phyloP scores from a whole-genome alignment of 306 rosid species.

The Cajanus cajan region DNA sequence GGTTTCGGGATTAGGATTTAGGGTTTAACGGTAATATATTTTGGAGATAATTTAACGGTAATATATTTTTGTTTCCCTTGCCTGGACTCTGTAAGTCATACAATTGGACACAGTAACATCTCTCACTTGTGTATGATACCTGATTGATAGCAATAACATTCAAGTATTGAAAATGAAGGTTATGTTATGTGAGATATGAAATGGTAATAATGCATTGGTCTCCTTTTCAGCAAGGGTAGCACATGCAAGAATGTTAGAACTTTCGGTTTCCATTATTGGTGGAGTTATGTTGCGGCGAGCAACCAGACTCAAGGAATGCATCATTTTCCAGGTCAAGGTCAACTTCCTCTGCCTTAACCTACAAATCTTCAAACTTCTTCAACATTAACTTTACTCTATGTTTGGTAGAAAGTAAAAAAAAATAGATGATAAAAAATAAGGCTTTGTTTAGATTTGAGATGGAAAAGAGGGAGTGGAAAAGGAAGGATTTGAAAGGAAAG shows the following conservation, averaged over 20 bases:
- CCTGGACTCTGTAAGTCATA: background rate
- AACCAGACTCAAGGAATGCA: background rate
- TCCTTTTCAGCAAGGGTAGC: slow-evolving; percentile 2
- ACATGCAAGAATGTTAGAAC: slow-evolving; percentile 22
- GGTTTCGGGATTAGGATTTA: background rate
- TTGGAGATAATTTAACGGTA: background rate
- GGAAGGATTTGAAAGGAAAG: too few species aligned
- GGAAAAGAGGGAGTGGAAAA: too few species aligned
- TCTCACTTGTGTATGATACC: background rate
- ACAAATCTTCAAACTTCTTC: too few species aligned
- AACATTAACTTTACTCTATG: too few species aligned
- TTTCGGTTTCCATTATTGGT: slow-evolving; percentile 14
- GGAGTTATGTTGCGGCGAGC: background rate
- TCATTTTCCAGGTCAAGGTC: background rate
- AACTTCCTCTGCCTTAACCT: background rate
- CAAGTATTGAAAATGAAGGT: background rate
- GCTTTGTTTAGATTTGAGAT: too few species aligned
- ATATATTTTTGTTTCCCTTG: background rate
- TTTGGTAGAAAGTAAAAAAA: too few species aligned
- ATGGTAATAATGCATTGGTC: background rate
- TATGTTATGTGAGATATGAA: background rate
- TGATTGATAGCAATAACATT: background rate
- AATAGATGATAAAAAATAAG: too few species aligned
- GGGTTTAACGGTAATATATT: background rate
- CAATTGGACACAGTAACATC: background rate